Evolutionary conservation across 805 yeast species (phyloP).

Genomic region (Candida pseudofarinosa): DNA sequence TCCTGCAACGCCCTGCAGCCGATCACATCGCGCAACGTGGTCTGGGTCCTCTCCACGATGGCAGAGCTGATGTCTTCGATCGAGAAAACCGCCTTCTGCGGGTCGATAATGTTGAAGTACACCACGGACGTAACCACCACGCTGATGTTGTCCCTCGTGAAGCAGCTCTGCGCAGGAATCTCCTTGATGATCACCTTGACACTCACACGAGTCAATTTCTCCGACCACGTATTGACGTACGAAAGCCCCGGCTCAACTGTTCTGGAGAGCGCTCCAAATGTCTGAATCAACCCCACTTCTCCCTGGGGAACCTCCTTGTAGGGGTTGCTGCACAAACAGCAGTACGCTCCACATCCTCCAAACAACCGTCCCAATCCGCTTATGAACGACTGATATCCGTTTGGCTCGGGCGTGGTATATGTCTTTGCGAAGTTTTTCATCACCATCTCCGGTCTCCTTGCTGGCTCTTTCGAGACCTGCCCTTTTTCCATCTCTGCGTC

Average conservation of each 20-base stretch:
- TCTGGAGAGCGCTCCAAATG: constrained; percentile 61
- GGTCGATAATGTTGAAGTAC: constrained; percentile 63
- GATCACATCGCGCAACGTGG: constrained; percentile 67
- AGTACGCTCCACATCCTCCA: constrained; percentile 53
- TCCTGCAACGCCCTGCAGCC: constrained; percentile 66
- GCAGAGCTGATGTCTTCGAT: constrained; percentile 53
- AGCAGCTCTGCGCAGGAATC: constrained; percentile 62
- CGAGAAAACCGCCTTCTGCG: constrained; percentile 61
- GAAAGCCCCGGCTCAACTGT: constrained; percentile 67
- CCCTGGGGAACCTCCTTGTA: constrained; percentile 61
- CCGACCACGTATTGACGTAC: constrained; percentile 63
- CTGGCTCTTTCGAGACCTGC: constrained; percentile 13
- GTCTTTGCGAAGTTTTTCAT: constrained; percentile 36
- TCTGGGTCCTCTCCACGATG: constrained; percentile 63
- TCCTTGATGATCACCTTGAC: constrained; percentile 59
- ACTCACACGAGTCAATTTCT: constrained; percentile 46
- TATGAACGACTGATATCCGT: constrained; percentile 40
- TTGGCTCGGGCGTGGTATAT: constrained; percentile 37
- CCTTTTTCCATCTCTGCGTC: constrained; percentile 1
- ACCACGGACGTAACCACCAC: constrained; percentile 62
- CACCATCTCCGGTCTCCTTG: constrained; percentile 39
- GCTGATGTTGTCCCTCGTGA: constrained; percentile 67
- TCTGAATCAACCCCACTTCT: constrained; percentile 62
- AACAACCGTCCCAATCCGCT: constrained; percentile 39
- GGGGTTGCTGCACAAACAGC: constrained; percentile 58